These are phyloP conservation scores for Xylaria telfairii DNA, from an alignment of 495 filamentous ascomycete species.

Conservation along the genomic window DNA sequence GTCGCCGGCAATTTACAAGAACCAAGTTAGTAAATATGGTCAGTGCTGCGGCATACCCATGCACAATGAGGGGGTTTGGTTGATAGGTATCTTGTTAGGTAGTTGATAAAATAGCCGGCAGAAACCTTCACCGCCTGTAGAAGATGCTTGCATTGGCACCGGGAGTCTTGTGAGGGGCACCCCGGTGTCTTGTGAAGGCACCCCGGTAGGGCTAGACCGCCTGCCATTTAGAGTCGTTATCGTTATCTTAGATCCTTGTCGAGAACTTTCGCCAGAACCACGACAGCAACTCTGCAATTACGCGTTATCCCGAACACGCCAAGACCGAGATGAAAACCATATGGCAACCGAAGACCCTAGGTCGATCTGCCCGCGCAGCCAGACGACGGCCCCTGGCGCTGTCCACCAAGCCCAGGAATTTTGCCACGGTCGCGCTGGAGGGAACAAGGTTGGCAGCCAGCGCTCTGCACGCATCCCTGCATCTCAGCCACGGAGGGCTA, in stretches of 20 bases:
- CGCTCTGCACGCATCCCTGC: too few relatives aligned
- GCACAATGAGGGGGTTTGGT: too few relatives aligned
- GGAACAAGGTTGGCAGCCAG: constrained; percentile 42
- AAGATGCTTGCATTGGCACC: neutral
- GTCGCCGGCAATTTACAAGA: too few relatives aligned
- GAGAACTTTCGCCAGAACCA: constrained; percentile 26
- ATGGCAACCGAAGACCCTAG: constrained; percentile 43
- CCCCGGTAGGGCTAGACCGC: neutral
- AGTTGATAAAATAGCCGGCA: constrained; percentile 33
- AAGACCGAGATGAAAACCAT: constrained; percentile 41
- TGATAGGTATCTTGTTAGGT: too few relatives aligned
- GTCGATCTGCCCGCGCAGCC: constrained; percentile 31
- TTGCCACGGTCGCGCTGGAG: constrained; percentile 45
- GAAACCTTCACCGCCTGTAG: constrained; percentile 24
- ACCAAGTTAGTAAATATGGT: too few relatives aligned
- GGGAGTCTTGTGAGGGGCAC: too few relatives aligned
- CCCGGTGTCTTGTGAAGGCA: too few relatives aligned
- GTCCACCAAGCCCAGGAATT: constrained; percentile 32
- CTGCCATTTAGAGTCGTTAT: neutral
- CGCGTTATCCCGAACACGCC: neutral
- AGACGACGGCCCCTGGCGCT: constrained; percentile 24
- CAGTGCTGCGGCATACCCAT: neutral
- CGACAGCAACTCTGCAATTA: constrained; percentile 14
- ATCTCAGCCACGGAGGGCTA: neutral
- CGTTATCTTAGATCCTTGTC: constrained; percentile 8